Evolutionary conservation across 2,329 filamentous ascomycete genomes (phyloP).

Genomic region (Aspergillus sp.): DNA sequence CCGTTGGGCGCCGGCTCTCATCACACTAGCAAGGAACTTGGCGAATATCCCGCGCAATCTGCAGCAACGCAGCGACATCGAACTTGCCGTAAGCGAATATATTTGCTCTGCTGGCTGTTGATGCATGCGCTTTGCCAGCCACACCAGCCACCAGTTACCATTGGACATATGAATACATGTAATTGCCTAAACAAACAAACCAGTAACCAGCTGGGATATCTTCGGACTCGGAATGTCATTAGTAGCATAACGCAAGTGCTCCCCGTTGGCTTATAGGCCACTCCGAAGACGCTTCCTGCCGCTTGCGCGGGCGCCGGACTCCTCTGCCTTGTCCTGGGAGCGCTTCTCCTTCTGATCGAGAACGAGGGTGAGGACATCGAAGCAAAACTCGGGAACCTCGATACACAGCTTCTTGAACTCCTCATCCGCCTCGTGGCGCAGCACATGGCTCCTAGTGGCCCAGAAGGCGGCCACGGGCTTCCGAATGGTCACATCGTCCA

Average conservation of each 20-base stretch:
- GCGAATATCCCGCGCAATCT: no score
- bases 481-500: slow-evolving; percentile 63
- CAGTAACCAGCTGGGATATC: background rate
- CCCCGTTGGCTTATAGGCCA: slow-evolving; percentile 20
- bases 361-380: slow-evolving; percentile 67
- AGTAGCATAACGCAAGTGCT: no score
- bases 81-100: no score
- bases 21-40: no score
- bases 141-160: no score
- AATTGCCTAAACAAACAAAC: no score
- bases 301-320: slow-evolving; percentile 26
- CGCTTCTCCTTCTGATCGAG: slow-evolving; percentile 38
- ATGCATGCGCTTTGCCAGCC: no score
- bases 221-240: background rate
- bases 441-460: slow-evolving; percentile 68
- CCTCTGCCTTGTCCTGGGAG: slow-evolving; percentile 27
- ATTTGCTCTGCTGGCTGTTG: no score
- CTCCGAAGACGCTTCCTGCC: slow-evolving; percentile 30
- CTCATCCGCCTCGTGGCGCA: slow-evolving; percentile 75
- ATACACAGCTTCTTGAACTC: slow-evolving; percentile 80
- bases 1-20: no score
- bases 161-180: no score
- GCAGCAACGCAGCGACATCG: no score
- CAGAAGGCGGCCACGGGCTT: slow-evolving; percentile 84
- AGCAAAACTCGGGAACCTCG: slow-evolving; percentile 84